These are phyloP conservation scores for Rubia peregrina DNA, from an alignment of 305 asterid species.

Conservation along the genomic window DNA sequence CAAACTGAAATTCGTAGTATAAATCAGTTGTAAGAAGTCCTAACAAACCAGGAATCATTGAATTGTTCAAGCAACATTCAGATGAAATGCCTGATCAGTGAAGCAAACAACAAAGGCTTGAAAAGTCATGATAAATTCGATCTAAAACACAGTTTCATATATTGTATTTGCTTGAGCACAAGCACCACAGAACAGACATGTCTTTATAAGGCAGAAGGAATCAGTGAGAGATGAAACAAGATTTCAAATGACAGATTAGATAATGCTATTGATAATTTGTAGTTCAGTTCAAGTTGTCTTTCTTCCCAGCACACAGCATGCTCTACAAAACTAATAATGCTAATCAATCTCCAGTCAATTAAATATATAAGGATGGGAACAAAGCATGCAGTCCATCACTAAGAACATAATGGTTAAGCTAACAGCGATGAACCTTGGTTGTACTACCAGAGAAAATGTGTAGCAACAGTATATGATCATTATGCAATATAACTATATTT, in stretches of 20 bases:
- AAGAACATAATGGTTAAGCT: not conserved
- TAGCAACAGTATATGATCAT: not conserved
- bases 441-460: not conserved
- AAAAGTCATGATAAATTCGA: not conserved
- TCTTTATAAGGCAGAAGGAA: not conserved
- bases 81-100: not conserved
- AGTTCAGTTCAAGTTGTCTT: not conserved
- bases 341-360: not conserved
- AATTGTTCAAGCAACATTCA: not conserved
- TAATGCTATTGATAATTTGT: not conserved
- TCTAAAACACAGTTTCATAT: not conserved
- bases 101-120: not conserved
- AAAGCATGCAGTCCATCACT: not conserved
- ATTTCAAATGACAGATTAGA: not conserved
- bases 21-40: not conserved
- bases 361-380: not conserved
- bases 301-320: not conserved
- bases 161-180: not conserved
- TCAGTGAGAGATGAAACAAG: not conserved
- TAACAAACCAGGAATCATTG: not conserved
- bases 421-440: not conserved
- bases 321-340: not conserved
- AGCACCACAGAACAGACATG: not conserved
- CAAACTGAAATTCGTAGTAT: not conserved
- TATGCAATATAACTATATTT: not conserved